phyloP scores from a whole-genome alignment of 2,329 filamentous ascomycete species.

The Hirsutella thompsonii region DNA sequence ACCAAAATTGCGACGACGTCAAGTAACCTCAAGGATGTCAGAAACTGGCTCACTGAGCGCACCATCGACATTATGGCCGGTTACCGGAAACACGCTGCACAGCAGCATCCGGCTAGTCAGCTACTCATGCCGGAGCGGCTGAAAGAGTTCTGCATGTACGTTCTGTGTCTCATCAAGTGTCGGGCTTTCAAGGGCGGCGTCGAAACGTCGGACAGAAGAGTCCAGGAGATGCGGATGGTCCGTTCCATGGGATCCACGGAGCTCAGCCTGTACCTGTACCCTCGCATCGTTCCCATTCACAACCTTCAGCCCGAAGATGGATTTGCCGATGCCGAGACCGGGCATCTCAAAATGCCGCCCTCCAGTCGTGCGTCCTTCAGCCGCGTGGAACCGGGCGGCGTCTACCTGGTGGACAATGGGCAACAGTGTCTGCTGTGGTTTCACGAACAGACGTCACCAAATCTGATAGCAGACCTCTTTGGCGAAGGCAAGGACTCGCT shows the following conservation, averaged over 20 bases:
- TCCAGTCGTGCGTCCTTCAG: conserved; percentile 73
- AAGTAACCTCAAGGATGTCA: conserved; percentile 70
- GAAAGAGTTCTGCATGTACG: conserved; percentile 95
- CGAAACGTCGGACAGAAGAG: conserved; percentile 79
- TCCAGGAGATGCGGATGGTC: conserved; percentile 85
- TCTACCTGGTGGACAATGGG: conserved; percentile 90
- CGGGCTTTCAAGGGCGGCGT: conserved; percentile 87
- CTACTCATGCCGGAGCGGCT: conserved; percentile 90
- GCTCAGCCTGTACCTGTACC: conserved; percentile 85
- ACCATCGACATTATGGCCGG: conserved; percentile 84
- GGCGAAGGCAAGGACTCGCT: conserved; percentile 59
- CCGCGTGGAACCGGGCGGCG: conserved; percentile 82
- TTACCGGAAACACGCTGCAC: conserved; percentile 84
- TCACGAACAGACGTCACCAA: conserved; percentile 83
- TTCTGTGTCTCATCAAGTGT: conserved; percentile 78
- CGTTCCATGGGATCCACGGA: conserved; percentile 78
- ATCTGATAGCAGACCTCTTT: conserved; percentile 82
- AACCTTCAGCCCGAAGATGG: conserved; percentile 79
- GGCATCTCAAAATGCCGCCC: conserved; percentile 74
- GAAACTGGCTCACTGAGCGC: conserved; percentile 74
- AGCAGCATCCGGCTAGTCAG: conserved; percentile 78
- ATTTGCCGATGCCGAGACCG: conserved; percentile 77
- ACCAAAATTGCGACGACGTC: conserved; percentile 63
- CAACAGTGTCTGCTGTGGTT: conserved; percentile 88
- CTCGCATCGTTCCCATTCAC: conserved; percentile 83